Base-by-base conservation (phyloP, 352 stramenopile species). In the Discostella stelligera region DNA sequence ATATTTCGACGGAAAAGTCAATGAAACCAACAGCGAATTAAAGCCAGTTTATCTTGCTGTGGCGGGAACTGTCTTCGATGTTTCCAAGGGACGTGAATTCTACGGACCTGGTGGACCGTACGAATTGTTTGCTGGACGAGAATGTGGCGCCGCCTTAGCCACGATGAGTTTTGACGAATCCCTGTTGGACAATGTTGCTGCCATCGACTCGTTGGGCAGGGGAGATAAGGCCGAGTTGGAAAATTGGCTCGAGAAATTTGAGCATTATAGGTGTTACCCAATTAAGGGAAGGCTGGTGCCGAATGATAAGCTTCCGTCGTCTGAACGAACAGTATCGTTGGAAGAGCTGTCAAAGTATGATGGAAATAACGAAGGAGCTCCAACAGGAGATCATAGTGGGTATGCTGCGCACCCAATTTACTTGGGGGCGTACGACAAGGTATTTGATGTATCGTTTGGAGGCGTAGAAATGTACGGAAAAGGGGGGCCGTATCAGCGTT, bases 401-500 rank as follows among this genome's bases (percentile, higher is more conserved):
- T 94, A 95, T 71, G 92, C 94, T 39, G 89, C 92, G 65, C 88
- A 96, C 56, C 97, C 92, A 18, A 96, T 98, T 63, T 98, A 98
- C 80, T 86, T 99, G 46, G 96, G 86, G 20, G 78, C 97, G 3
- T 95, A 95, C 18, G 93, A 95, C 72, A 96, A 97, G 63, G 96
- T 99, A 49, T 99, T 97, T 87, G 97, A 99, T 85, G 94, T 98
- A 56, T 98, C 95, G 20, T 96, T 98, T 80, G 96, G 98, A 48
- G 96, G 97, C 60, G 93, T 96, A 4, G 85, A 92, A 27, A 96
- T 98, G 85, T 99, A 99, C 84, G 95, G 95, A 37, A 90, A 94
- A 0, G 94, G 94, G 44, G 93, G 95, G 18, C 90, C 94, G 39
- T 99, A 99, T 89, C 94, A 97, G 64, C 88, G 95, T 77, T 98